These are phyloP conservation scores for Backusella morwellensis DNA, from an alignment of 192 early-diverging fungal species.

Conservation along the genomic window DNA sequence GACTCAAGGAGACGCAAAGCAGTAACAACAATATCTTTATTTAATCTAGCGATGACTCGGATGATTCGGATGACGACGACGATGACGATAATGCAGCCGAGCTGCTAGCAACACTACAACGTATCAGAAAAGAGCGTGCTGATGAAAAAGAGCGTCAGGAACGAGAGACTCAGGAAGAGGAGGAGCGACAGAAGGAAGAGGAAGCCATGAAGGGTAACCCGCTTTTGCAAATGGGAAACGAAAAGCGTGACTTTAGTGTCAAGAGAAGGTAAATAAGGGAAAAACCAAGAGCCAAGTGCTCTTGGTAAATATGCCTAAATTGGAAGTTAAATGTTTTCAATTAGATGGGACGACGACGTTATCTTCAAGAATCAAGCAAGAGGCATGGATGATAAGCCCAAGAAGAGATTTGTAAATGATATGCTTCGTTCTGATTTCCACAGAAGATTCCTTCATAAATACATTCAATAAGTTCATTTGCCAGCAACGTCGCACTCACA, in stretches of 20 bases:
- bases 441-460: conserved; percentile 93
- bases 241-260: conserved; percentile 69
- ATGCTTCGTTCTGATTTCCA: conserved; percentile 96
- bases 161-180: conserved; percentile 50
- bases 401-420: conserved; percentile 97
- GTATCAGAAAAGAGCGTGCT: conserved; percentile 90
- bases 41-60: not conserved
- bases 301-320: not conserved
- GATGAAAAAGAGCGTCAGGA: conserved; percentile 86
- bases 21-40: not conserved
- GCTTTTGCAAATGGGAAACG: conserved; percentile 55
- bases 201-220: conserved; percentile 79
- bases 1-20: not conserved
- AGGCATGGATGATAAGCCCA: conserved; percentile 81
- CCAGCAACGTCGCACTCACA: not conserved
- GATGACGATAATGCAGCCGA: conserved; percentile 90
- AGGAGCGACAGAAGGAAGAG: conserved; percentile 58
- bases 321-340: not conserved
- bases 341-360: conserved; percentile 97
- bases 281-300: conserved; percentile 3
- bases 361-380: conserved; percentile 96
- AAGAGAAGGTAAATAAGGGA: conserved; percentile 62
- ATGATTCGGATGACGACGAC: conserved; percentile 39
- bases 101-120: conserved; percentile 79
- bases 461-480: conserved; percentile 59